Base-by-base conservation (phyloP, 2,329 filamentous ascomycete genomes). In the Mariannaea elegans region DNA sequence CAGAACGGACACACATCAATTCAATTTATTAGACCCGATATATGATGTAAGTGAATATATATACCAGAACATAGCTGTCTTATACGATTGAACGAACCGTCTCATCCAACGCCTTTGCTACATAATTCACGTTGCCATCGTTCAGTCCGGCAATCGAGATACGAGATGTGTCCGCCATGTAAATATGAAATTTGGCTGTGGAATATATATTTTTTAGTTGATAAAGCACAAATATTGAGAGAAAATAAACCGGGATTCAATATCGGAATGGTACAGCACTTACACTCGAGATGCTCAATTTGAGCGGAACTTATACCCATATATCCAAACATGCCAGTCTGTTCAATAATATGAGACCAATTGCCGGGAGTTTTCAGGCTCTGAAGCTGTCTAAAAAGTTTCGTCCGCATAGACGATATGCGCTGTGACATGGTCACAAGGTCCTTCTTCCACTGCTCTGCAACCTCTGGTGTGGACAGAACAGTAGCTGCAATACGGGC, bases 291-390 rank as follows among this genome's bases (percentile, higher is more conserved):
- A 16, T 49, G 19, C 7, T n/a, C 14, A 9, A 59, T 59, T 21
- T 59, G 56, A 13, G 56, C 21, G 1, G 56, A 16, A 9, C 64
- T 79, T 64, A 87, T 71, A 1, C 83, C 84, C 2, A 82, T 81
- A 65, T 72, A 77, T 3, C 70, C 70, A 68, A 78, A 78, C 76
- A 78, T 78, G 49, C 76, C 75, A 24, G 63, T 73, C 65, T 78
- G 76, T 38, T 70, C 68, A 1, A 72, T 64, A 9, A 78, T 61
- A 39, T 76, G 74, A 7, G 64, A 61, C 76, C 76, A 78, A 32
- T 71, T 61, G 0, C 75, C 75, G 0, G 76, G 75, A 3, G 74
- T 74, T 13, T 68, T 51, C 4, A 75, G 65, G 10, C 55, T 54
- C 3, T 62, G 39, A 10, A 78, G 65, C 59, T 73, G 71, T 5